A percentile compares a stretch with the other conserved stretches of the same genome.
Conservation (phyloP, 768 basidiomycete species). For the Albatrellus ellisii region DNA sequence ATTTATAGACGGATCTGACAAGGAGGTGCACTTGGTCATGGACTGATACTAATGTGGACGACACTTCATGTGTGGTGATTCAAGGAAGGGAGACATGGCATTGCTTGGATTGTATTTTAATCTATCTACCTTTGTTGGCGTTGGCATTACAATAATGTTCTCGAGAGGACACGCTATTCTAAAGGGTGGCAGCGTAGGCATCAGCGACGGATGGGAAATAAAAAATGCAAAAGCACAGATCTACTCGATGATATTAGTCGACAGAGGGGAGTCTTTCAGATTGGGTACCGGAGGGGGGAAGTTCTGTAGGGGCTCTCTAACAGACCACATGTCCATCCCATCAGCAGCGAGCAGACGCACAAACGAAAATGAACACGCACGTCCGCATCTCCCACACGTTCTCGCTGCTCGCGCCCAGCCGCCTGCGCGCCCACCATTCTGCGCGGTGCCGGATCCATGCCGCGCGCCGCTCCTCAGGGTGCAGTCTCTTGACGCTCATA, state of each 20-base stretch:
- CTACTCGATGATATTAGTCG: background rate
- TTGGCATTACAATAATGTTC: no score
- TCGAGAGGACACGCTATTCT: no score
- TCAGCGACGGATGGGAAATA: no score
- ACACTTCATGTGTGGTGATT: no score
- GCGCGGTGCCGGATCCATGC: constrained; percentile 81
- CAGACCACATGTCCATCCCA: background rate
- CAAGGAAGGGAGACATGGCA: no score
- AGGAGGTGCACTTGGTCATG: no score
- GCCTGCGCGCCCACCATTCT: constrained; percentile 85
- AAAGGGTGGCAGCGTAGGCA: no score
- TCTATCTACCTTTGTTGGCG: no score
- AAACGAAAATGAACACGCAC: constrained; percentile 32
- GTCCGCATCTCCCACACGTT: constrained; percentile 85
- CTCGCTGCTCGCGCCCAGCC: constrained; percentile 76
- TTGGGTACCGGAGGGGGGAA: constrained; percentile 26
- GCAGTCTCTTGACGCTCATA: constrained; percentile 65
- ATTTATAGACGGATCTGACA: no score
- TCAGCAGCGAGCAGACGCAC: background rate
- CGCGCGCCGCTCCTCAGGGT: constrained; percentile 64
- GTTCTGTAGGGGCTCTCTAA: constrained; percentile 37
- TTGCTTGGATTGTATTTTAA: no score
- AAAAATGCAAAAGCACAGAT: no score
- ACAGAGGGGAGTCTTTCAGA: background rate
- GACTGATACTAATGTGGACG: no score